phyloP scores from a whole-genome alignment of 1,139 yeast genomes.

The Hyphopichia khmerensis region DNA sequence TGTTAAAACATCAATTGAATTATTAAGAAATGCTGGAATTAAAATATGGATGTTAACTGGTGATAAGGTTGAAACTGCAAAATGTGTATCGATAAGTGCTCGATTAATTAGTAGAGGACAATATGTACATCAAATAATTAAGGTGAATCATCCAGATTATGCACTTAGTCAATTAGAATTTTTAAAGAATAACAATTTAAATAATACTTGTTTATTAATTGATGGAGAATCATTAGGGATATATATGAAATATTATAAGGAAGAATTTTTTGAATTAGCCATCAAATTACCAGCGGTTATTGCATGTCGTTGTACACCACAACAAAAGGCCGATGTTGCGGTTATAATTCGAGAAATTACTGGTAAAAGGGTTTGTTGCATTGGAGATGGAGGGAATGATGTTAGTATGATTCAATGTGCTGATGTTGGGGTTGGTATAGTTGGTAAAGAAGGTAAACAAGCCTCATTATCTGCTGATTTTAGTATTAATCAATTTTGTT shows the following conservation, averaged over 20 bases:
- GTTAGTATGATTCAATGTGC: constrained; percentile 99
- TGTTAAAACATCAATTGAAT: constrained; percentile 88
- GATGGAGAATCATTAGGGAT: constrained; percentile 90
- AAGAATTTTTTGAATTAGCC: constrained; percentile 76
- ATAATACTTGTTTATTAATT: constrained; percentile 76
- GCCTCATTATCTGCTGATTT: constrained; percentile 98
- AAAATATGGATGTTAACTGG: constrained; percentile 99
- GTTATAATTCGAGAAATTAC: constrained; percentile 72
- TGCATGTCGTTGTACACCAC: constrained; percentile 98
- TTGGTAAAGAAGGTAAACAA: constrained; percentile 97
- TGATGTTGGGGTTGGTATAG: constrained; percentile 98
- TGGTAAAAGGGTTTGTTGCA: constrained; percentile 90
- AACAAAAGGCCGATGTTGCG: constrained; percentile 97
- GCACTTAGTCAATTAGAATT: constrained; percentile 78
- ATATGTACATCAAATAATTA: constrained; percentile 83
- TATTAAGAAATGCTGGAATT: constrained; percentile 92
- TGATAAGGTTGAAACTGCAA: constrained; percentile 97
- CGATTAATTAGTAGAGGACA: constrained; percentile 92
- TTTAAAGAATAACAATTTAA: constrained; percentile 48
- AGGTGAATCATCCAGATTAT: constrained; percentile 53
- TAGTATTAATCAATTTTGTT: constrained; percentile 89
- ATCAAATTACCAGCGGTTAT: constrained; percentile 85
- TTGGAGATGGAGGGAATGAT: constrained; percentile 99
- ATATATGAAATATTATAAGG: constrained; percentile 59
- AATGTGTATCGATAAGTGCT: constrained; percentile 94